Base-by-base conservation (phyloP, 2,329 filamentous ascomycete genomes). In the Ophiostoma ips region DNA sequence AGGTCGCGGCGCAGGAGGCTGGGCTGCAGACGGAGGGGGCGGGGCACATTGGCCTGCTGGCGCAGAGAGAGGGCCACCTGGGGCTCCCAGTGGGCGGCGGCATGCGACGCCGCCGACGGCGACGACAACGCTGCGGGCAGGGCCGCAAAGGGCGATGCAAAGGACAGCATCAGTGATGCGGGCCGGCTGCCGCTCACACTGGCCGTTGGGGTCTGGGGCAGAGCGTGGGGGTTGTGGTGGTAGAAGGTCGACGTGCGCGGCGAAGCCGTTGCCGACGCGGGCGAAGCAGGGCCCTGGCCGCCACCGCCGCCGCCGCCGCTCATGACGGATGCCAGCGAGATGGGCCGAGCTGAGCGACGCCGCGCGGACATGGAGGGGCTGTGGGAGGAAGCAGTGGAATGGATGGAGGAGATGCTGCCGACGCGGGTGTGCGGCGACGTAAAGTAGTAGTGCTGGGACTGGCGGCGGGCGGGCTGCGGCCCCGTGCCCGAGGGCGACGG, bases 1-100 rank as follows among this genome's bases (percentile, higher is more conserved):
- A 24, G 30, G n/a, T 43, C 40, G 30, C 40, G 30, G 40, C 21
- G 40, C 40, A 43, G 28, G 3, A 30, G 40, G 40, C 40, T 34
- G 10, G 51, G 51, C 21, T 46, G 48, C 40, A 53, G 51, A 40
- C 45, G 45, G n/a, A 53, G 49, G 13, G 48, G 45, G 13, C 51
- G 51, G 5, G 51, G 49, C n/a, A 50, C 41, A 15, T 24, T 21
- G 13, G 41, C 10, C 43, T 45, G 16, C 31, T 30, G 21, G 46
- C 19, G 31, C 37, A 51, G 31, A 19, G 13, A 3, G 34, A 37
- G 18, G 10, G 51, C 31, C 16, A 36, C 18, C 36, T 47, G 19
- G 38, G n/a, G 38, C 37, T 47, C 37, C 44, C 37, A 36, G 28
- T 40, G 38, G 6, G 34, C 46, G 7, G 18, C 13, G 12, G 24